Base-by-base conservation (phyloP, 371 early-diverging fungal species). In the Syncephalastrum monosporum region DNA sequence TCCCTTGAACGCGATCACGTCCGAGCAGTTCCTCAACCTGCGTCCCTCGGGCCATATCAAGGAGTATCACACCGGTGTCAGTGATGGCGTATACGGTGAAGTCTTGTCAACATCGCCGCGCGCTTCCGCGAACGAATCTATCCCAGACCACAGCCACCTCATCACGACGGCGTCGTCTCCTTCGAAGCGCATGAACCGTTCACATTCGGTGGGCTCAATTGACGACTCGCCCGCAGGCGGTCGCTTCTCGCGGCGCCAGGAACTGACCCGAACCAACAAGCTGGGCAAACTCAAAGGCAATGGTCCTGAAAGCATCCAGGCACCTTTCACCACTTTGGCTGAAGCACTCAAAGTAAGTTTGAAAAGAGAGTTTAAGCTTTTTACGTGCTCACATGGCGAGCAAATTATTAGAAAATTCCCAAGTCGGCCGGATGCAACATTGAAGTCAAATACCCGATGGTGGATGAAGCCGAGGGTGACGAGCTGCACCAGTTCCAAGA, bases 371-470 rank as follows among this genome's bases (percentile, higher is more conserved):
- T 19, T 23, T 60, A 42, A 24, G 42, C 46, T 29, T 33, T 27
- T 16, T 19, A 8, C 13, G 44, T 67, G 16, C 61, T 54, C 16
- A 47, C 24, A 21, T 47, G 38, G 15, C 57, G 23, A 23, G 24
- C 13, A 44, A 16, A 51, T 10, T 48, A 25, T 50, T 57, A 82
- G 81, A 76, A 78, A 19, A 89, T 94, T 6, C 96, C 97, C 0
- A 67, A 73, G 13, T 57, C 77, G 5, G 83, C 91, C 12, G 98
- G 96, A 7, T 94, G 97, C 63, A 96, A 98, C 61, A 90, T 99
- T 55, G 99, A 99, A 71, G 85, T 98, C 63, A 99, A 99, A 72
- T 98, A 98, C 63, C 97, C 98, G 0, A 87, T 90, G 84, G 72
- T 86, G 16, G 89, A 93, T 57, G 97, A 97, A 64, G 90, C 91